phyloP scores from a whole-genome alignment of 2,329 filamentous ascomycete genomes.

The Venturia pyrina region DNA sequence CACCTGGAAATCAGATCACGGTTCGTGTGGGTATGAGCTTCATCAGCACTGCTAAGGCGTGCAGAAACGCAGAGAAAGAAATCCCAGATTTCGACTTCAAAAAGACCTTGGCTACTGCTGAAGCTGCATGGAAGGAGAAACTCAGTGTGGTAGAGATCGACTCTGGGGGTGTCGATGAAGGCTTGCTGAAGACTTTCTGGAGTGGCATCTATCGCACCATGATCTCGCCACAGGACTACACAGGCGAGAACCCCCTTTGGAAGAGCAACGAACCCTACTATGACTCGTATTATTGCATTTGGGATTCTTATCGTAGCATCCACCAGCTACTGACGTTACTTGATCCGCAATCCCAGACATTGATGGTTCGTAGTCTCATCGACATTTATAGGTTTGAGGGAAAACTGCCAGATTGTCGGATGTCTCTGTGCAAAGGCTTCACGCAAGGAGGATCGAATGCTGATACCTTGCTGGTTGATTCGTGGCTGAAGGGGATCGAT shows the following conservation, averaged over 20 bases:
- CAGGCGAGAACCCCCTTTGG: slow-evolving; percentile 38
- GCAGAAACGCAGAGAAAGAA: slow-evolving; percentile 56
- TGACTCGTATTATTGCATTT: slow-evolving; percentile 51
- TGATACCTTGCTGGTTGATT: slow-evolving; percentile 62
- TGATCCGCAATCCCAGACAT: slow-evolving; percentile 52
- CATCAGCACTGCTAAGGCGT: slow-evolving; percentile 56
- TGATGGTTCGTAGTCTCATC: slow-evolving; percentile 60
- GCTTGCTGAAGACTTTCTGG: slow-evolving; percentile 33
- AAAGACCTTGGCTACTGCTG: slow-evolving; percentile 33
- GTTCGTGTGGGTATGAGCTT: slow-evolving; percentile 58
- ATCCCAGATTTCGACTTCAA: slow-evolving; percentile 60
- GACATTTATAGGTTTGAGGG: slow-evolving; percentile 64
- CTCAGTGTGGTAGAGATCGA: slow-evolving; percentile 29
- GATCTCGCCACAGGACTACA: slow-evolving; percentile 38
- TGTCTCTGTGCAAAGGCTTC: slow-evolving; percentile 63
- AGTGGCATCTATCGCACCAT: slow-evolving; percentile 35
- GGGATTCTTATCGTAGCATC: slow-evolving; percentile 38
- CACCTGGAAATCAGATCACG: background rate
- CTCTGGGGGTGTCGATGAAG: slow-evolving; percentile 22
- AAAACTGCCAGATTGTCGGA: slow-evolving; percentile 66
- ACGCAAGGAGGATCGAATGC: slow-evolving; percentile 71
- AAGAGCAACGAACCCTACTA: slow-evolving; percentile 33
- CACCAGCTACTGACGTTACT: slow-evolving; percentile 59
- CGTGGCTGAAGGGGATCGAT: slow-evolving; percentile 56
- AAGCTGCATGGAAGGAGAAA: slow-evolving; percentile 31